Percentiles rank a stretch among this genome's conserved stretches.
phyloP scores from a whole-genome alignment of 176 grass and related monocot species.

The Melocanna baccifera region DNA sequence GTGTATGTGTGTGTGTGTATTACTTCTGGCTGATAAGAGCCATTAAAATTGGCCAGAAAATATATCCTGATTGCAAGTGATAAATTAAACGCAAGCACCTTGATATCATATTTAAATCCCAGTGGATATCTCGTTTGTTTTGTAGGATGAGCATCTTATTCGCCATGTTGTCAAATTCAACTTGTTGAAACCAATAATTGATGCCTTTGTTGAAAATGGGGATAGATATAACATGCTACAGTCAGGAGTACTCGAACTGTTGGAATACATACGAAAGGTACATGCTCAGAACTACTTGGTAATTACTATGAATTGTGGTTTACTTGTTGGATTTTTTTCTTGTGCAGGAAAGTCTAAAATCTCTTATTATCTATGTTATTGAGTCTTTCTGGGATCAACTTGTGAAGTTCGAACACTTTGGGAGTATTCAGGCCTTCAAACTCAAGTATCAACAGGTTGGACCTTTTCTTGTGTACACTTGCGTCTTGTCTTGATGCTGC shows the following conservation, averaged over 20 bases:
- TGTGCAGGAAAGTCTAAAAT: constrained; percentile 83
- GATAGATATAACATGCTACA: constrained; percentile 96
- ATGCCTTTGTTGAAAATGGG: constrained; percentile 80
- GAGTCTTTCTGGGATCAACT: constrained; percentile 81
- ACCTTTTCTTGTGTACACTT: constrained; percentile 28
- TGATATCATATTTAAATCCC: neutral
- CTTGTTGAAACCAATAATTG: constrained; percentile 85
- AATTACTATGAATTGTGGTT: neutral
- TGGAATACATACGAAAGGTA: constrained; percentile 97
- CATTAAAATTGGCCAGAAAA: neutral
- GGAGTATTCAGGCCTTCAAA: constrained; percentile 83
- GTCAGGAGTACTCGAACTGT: constrained; percentile 82
- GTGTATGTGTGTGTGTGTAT: neutral
- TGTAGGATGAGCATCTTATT: constrained; percentile 94
- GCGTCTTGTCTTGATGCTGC: neutral
- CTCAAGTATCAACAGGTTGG: constrained; percentile 91
- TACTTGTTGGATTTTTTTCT: constrained; percentile 26
- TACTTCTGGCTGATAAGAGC: neutral
- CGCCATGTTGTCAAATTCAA: constrained; percentile 89
- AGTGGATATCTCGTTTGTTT: constrained; percentile 23
- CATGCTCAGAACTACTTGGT: constrained; percentile 22
- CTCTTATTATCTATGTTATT: constrained; percentile 63
- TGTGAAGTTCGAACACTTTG: constrained; percentile 71
- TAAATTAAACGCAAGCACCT: neutral
- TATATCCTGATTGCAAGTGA: neutral